A percentile compares a stretch with the other conserved stretches of the same genome.
Conservation (phyloP, 495 filamentous ascomycete species). For the Daldinia bambusicola region DNA sequence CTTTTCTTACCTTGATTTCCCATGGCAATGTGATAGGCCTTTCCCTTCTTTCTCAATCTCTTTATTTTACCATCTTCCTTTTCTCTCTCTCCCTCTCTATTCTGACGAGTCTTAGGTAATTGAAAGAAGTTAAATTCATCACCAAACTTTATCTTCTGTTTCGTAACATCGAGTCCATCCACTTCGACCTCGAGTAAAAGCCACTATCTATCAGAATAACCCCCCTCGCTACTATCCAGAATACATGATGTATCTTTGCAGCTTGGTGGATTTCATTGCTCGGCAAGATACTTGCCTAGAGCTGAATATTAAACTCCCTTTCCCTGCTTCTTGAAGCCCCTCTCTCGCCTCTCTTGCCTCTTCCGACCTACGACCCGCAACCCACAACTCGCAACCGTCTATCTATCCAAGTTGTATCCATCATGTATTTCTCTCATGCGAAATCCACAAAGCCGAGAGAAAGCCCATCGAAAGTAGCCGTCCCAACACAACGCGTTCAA, state of each 20-base stretch:
- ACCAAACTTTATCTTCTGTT: slow-evolving; percentile 17
- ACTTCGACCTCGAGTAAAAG: slow-evolving; percentile 24
- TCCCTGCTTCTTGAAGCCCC: slow-evolving; percentile 27
- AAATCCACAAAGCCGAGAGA: slow-evolving; percentile 15
- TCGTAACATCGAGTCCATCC: slow-evolving; percentile 9
- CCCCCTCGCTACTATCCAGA: background rate
- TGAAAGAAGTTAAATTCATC: slow-evolving; percentile 12
- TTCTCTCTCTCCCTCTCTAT: background rate
- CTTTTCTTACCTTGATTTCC: slow-evolving; percentile 13
- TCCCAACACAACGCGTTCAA: background rate
- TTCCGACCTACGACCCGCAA: slow-evolving; percentile 19
- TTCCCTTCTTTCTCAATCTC: slow-evolving; percentile 5
- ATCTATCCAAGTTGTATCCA: slow-evolving; percentile 2
- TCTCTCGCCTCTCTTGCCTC: slow-evolving; percentile 28
- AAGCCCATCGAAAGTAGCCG: background rate
- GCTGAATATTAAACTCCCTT: slow-evolving; percentile 38
- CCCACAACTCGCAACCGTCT: slow-evolving; percentile 14
- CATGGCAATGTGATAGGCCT: background rate
- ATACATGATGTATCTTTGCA: slow-evolving; percentile 17
- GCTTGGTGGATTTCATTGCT: slow-evolving; percentile 35
- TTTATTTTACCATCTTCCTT: background rate
- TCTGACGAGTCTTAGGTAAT: background rate
- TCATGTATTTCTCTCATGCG: background rate
- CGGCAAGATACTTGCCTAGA: slow-evolving; percentile 21
- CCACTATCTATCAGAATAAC: background rate